Base-by-base conservation (phyloP, 2,329 filamentous ascomycete genomes). In the Trichoderma afroharzianum region DNA sequence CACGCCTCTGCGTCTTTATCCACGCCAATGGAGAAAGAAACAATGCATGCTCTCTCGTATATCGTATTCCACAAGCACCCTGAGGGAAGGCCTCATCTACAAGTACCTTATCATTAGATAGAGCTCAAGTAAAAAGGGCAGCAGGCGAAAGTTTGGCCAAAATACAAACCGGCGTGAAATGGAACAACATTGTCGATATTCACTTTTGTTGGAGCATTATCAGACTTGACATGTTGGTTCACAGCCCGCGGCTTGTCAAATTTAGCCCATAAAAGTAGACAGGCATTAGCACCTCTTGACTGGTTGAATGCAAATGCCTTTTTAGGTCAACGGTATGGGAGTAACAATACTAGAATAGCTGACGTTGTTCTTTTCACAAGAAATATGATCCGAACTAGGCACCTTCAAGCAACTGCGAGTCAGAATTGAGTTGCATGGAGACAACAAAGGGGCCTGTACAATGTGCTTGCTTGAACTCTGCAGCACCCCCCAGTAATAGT, bases 401-500 rank as follows among this genome's bases (percentile, higher is more conserved):
- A 26, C 12, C 24, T 14, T 0, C 15, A 26, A 57, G 26, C 24
- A 57, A 57, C 24, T 28, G 0, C 6, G 14, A 57, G 24, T 24
- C 26, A 26, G 53, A 28, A 57, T 11, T 57, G 62, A 64, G 39
- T 64, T 66, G 24, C 26, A 26, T 8, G n/a, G 36, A 30, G 24
- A 14, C 24, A 0, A 11, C 61, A 43, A 47, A 28, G n/a, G 18
- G 6, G 26, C 59, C 21, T 43, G 14, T 63, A 43, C 59, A 12
- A 12, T 4, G 36, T n/a, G 26, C 36, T 47, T 43, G 14, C 24
- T 28, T 26, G 36, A 36, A 18, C 33, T 24, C 15, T 28, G 61
- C 6, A 63, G 11, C n/a, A 24, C 39, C 28, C 39, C 43, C 47
- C 21, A 33, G 63, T 57, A n/a, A 21, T 36, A 67, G 63, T 67